phyloP scores from a whole-genome alignment of 768 basidiomycete species.

The Serendipita indica region DNA sequence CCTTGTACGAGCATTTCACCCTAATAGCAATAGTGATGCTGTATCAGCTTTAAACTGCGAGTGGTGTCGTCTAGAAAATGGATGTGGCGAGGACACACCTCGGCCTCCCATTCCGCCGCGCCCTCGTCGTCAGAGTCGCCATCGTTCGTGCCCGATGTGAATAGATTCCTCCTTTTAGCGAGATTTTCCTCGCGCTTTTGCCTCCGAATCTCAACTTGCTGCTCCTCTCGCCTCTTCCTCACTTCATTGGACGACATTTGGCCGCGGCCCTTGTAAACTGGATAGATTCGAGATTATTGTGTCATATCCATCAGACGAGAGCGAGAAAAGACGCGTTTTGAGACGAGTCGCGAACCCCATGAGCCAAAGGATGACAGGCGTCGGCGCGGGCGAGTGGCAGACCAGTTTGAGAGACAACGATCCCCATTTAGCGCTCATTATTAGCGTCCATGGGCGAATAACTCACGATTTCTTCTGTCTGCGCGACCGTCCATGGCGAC shows the following conservation, averaged over 20 bases:
- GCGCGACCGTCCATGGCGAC: conserved; percentile 1
- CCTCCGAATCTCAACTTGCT: conserved; percentile 35
- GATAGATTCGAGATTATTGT: background rate
- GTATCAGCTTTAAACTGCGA: background rate
- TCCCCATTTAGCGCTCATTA: background rate
- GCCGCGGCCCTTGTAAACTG: conserved; percentile 24
- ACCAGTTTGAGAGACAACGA: background rate
- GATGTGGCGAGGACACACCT: conserved; percentile 35
- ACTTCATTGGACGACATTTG: conserved; percentile 25
- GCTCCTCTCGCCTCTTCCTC: conserved; percentile 31
- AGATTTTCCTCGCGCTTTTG: conserved; percentile 35
- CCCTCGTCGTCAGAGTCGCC: conserved; percentile 30
- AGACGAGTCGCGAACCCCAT: background rate
- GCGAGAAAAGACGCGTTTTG: background rate
- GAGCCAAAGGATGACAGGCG: background rate
- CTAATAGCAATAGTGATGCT: background rate
- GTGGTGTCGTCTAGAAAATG: background rate
- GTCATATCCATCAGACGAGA: background rate
- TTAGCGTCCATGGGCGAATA: background rate
- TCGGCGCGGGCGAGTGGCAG: background rate
- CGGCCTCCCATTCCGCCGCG: conserved; percentile 53
- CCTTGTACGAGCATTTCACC: background rate
- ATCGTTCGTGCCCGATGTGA: conserved; percentile 18
- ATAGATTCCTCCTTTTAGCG: conserved; percentile 32
- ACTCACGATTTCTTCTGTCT: conserved; percentile 8